Percentiles rank a stretch among this genome's conserved stretches.
phyloP scores from a whole-genome alignment of 352 stramenopile genomes.

The Aphanomyces invadans region DNA sequence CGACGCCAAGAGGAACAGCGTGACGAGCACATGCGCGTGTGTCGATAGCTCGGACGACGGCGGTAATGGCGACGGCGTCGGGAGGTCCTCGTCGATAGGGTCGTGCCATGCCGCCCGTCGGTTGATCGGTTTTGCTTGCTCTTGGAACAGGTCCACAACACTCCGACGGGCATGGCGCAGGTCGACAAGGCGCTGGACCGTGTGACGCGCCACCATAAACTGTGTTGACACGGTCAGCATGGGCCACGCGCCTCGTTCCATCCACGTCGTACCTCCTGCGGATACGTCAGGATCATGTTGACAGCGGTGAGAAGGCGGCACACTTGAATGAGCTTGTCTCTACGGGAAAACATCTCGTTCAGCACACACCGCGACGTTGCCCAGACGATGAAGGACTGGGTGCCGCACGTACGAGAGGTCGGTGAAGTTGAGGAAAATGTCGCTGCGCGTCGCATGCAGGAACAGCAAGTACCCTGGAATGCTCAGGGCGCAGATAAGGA shows the following conservation, averaged over 20 bases:
- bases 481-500: conserved; percentile 35
- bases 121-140: conserved; percentile 22
- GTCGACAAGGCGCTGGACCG: conserved; percentile 32
- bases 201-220: conserved; percentile 44
- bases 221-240: too few species aligned
- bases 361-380: too few species aligned
- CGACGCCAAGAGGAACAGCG: conserved; percentile 29
- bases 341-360: background rate
- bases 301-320: conserved; percentile 42
- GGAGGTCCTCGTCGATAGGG: conserved; percentile 7
- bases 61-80: conserved; percentile 11
- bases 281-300: conserved; percentile 34
- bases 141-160: conserved; percentile 39
- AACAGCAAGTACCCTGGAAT: conserved; percentile 51
- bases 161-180: conserved; percentile 21
- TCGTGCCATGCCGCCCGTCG: conserved; percentile 6
- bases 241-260: too few species aligned
- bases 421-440: conserved; percentile 44
- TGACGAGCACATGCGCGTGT: conserved; percentile 25
- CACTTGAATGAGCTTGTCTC: conserved; percentile 29
- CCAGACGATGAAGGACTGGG: too few species aligned
- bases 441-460: conserved; percentile 33
- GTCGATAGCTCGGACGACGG: conserved; percentile 8
- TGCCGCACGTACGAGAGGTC: conserved; percentile 30
- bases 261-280: conserved; percentile 35